A percentile compares a stretch with the other conserved stretches of the same genome.
Evolutionary conservation across 2,329 filamentous ascomycete species (phyloP).

Genomic region (Colletotrichum caudatum): DNA sequence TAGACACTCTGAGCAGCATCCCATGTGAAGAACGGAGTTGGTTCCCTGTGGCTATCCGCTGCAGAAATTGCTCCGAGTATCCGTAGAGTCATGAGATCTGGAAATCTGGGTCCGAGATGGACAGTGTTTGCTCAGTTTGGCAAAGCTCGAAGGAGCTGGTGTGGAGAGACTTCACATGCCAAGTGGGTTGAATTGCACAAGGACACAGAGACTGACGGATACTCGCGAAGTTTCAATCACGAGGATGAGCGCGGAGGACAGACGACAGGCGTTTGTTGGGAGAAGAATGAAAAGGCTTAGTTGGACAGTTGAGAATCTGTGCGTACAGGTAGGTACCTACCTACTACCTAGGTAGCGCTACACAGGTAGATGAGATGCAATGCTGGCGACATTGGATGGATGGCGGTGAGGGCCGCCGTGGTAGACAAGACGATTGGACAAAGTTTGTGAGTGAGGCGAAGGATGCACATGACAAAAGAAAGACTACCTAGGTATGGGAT

Average conservation of each 20-base stretch:
- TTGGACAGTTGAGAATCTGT: background rate
- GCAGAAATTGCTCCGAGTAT: background rate
- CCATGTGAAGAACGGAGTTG: conserved; percentile 2
- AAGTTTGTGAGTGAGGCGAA: conserved; percentile 1
- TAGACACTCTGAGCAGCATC: conserved; percentile 3
- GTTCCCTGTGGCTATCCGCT: background rate
- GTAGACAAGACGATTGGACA: conserved; percentile 5
- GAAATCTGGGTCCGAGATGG: conserved; percentile 4
- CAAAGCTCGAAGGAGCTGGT: conserved; percentile 1
- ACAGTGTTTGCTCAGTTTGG: conserved; percentile 15
- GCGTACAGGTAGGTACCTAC: background rate
- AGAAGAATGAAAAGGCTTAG: background rate
- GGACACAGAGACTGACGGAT: background rate
- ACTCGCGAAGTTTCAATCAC: conserved; percentile 16
- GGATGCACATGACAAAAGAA: conserved; percentile 2
- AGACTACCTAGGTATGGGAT: no score
- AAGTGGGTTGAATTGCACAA: conserved; percentile 7
- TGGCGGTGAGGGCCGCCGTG: conserved; percentile 19
- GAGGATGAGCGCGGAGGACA: background rate
- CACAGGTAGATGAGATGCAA: conserved; percentile 21
- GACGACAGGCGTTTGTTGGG: background rate
- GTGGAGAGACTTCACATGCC: conserved; percentile 26
- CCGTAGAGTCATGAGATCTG: background rate
- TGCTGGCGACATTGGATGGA: conserved; percentile 36
- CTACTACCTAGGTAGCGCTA: no score